Conservation (phyloP, 2,329 filamentous ascomycete species). For the Ophiocordyceps sinensis region DNA sequence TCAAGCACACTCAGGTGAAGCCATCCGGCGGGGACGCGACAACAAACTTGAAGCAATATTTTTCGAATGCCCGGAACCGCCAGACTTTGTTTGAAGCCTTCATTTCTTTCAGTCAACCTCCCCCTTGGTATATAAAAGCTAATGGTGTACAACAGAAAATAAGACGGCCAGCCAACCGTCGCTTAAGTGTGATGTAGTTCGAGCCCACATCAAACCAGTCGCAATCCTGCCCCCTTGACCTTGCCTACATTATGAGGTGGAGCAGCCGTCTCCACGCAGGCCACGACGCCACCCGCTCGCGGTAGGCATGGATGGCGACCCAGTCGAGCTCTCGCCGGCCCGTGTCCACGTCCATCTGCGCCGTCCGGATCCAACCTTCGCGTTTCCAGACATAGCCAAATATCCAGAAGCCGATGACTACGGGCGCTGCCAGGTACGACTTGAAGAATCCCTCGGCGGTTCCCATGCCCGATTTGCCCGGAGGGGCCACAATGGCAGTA, state of each 20-base stretch:
- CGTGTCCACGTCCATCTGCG: constrained; percentile 53
- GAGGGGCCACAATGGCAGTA: constrained; percentile 26
- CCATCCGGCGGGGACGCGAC: too few species aligned
- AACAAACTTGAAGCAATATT: too few species aligned
- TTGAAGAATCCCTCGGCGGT: constrained; percentile 39
- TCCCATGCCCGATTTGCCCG: constrained; percentile 17
- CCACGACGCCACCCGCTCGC: constrained; percentile 32
- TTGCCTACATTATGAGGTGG: constrained; percentile 19
- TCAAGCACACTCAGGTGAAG: too few species aligned
- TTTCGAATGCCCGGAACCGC: too few species aligned
- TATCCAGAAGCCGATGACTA: constrained; percentile 41
- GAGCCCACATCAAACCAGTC: not conserved
- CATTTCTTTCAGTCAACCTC: not conserved
- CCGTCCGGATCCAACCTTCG: constrained; percentile 39
- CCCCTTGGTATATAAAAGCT: constrained; percentile 10
- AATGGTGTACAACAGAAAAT: constrained; percentile 7
- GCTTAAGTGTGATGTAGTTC: not conserved
- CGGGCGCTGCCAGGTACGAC: constrained; percentile 36
- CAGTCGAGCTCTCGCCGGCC: constrained; percentile 52
- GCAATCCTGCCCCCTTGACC: not conserved
- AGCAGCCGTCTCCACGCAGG: constrained; percentile 33
- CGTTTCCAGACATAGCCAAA: constrained; percentile 53
- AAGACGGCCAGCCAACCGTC: not conserved
- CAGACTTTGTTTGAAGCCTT: too few species aligned
- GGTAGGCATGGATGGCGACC: constrained; percentile 44